phyloP scores from a whole-genome alignment of 2,329 filamentous ascomycete genomes.

The Fusarium cyanostomum region DNA sequence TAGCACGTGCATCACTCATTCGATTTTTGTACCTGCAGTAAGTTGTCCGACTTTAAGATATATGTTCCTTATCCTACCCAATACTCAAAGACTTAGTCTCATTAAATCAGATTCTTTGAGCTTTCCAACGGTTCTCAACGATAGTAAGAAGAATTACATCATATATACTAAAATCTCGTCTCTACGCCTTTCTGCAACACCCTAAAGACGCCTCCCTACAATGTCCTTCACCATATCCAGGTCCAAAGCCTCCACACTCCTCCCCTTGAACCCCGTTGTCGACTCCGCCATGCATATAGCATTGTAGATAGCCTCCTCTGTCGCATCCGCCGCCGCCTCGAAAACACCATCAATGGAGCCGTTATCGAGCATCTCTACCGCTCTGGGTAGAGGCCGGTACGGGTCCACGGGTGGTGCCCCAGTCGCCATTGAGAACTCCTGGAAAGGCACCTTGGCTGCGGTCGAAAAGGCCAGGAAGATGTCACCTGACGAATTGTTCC shows the following conservation, averaged over 20 bases:
- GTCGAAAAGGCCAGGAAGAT: constrained; percentile 75
- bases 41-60: not conserved
- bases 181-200: no score
- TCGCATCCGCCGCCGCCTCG: constrained; percentile 68
- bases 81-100: no score
- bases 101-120: no score
- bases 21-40: not conserved
- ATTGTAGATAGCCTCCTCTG: constrained; percentile 74
- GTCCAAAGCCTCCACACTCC: constrained; percentile 60
- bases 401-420: constrained; percentile 51
- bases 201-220: constrained; percentile 46
- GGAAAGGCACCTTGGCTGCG: constrained; percentile 57
- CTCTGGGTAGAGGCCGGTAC: constrained; percentile 45
- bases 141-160: no score
- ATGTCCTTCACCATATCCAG: constrained; percentile 57
- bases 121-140: no score
- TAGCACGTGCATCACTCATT: constrained; percentile 4
- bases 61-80: no score
- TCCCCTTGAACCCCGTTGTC: constrained; percentile 62
- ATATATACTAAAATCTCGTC: no score
- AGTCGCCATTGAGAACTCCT: constrained; percentile 46
- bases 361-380: constrained; percentile 57
- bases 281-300: constrained; percentile 68
- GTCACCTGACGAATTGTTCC: constrained; percentile 70
- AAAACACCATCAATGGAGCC: constrained; percentile 69